Evolutionary conservation across 805 yeast species (phyloP).

Genomic region (Wickerhamiella azyma): DNA sequence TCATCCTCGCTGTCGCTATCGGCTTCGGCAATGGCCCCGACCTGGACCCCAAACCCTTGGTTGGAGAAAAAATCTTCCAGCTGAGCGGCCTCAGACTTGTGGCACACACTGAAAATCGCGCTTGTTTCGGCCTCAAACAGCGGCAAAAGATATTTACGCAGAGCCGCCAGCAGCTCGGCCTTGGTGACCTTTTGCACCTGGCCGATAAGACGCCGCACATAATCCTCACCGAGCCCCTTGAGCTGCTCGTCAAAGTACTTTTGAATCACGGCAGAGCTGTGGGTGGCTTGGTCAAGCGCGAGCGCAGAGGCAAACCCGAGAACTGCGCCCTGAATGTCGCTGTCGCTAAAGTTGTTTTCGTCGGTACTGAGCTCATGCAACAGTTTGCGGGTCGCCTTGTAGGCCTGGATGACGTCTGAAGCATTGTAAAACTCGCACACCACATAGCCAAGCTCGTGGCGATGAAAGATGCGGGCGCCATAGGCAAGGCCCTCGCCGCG

Average conservation of each 20-base stretch:
- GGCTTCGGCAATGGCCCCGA: conserved; percentile 41
- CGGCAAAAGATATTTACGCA: conserved; percentile 48
- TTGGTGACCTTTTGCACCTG: conserved; percentile 37
- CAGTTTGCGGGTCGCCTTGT: conserved; percentile 48
- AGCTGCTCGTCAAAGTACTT: conserved; percentile 56
- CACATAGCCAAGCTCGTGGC: conserved; percentile 53
- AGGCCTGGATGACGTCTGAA: conserved; percentile 59
- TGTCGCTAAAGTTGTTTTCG: conserved; percentile 37
- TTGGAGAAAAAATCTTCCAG: conserved; percentile 35
- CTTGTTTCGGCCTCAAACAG: conserved; percentile 47
- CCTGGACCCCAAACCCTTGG: conserved; percentile 46
- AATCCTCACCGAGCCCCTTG: conserved; percentile 57
- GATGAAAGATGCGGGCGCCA: conserved; percentile 54
- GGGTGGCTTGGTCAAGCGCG: conserved; percentile 56
- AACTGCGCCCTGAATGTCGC: conserved; percentile 56
- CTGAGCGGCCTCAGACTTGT: conserved; percentile 44
- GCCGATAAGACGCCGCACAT: conserved; percentile 38
- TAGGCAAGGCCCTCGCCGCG: conserved; percentile 92
- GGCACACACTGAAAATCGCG: conserved; percentile 55
- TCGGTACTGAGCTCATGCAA: conserved; percentile 51
- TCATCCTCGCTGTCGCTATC: conserved; percentile 16
- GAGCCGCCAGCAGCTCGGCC: conserved; percentile 33
- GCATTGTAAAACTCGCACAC: conserved; percentile 65
- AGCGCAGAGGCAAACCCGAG: conserved; percentile 60
- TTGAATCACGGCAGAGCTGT: conserved; percentile 47